Evolutionary conservation across 345 rosid genomes (phyloP), one percentile per base, ranked within the genome.

Genomic region (Eutrema yunnanense): DNA sequence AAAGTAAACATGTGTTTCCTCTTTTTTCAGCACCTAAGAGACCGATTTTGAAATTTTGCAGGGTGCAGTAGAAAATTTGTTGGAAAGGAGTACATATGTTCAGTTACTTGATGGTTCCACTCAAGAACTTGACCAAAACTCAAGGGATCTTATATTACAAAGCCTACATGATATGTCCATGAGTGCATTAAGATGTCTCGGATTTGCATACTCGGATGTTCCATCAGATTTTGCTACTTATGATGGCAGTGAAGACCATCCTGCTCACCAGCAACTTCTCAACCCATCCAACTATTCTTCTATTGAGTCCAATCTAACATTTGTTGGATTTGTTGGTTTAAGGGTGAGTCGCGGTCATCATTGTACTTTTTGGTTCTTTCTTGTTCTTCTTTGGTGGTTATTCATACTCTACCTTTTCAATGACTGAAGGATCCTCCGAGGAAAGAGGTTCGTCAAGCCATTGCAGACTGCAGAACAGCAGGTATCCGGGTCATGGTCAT

Each of bases 401-500:
- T 30, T 52, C 3, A 46, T 71, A 42, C 66, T 51, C 42, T 62
- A 64, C 46, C 3, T 71, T 54, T 43, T 40, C 50, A 33, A 70
- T 73, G 43, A 32, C 51, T 62, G 52, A 74, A 95, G 99, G 99
- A 95, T 81, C 99, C 99, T 63, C 99, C 99, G 12, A 86, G 99
- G 76, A 82, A 85, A 82, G 97, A 92, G 82, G 99, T 95, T 54
- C 85, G 72, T 55, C 92, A 95, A 84, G 99, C 97, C 51, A 87
- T 95, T 74, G 89, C 88, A 84, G 97, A 95, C 77, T 95, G 99
- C 85, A 90, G 77, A 81, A 90, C 85, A 37, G 97, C 99, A 78
- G 99, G 99, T 73, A 95, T 95, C 47, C 92, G 96, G 61, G 97
- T 95, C 38, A 95, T 95, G 86, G 99, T 95, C 61, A 92, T 92